Evolutionary conservation across 2,329 filamentous ascomycete species (phyloP), one percentile per base, ranked within the genome.

Genomic region (Paecilomyces variotii): DNA sequence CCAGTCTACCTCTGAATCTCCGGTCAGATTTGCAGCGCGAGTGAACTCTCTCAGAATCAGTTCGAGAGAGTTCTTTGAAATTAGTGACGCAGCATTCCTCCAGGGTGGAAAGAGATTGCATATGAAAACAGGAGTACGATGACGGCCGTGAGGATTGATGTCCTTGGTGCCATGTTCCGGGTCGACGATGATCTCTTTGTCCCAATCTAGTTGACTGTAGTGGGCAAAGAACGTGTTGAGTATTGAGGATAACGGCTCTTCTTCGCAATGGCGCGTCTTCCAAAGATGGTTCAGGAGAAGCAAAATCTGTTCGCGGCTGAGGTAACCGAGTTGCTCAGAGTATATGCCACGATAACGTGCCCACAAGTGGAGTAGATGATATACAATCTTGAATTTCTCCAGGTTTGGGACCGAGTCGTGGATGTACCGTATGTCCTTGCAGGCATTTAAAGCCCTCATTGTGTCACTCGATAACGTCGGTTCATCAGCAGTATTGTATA

Each of bases 221-320:
- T 26, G 27, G n/a, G 25, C 25, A n/a, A 82, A 82, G 0, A 70
- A 65, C 1, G 88, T 67, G 7, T 88, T 73, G 53, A 83, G 80
- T 0, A 79, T 69, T 1, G 81, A 75, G 0, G 80, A 79, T 0
- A 79, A 65, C 0, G 66, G 56, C 19, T 70, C 68, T 7, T 64
- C 65, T 9, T 75, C 61, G 3, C 71, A 70, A 28, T 76, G 72
- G 3, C 84, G 67, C 25, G 81, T 68, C 68, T 89, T 88, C 70
- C 80, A 81, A 0, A 89, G 72, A 14, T 82, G 80, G 0, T 82
- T 79, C 7, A 89, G 74, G 66, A 89, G 76, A 25, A 87, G 71
- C 0, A 83, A 80, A 56, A 89, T 82, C 63, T 88, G 85, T 24
- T 87, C 82, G 2, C 85, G 86, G 4, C 84, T 81, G 0, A 89